These are phyloP conservation scores for Exophiala dermatitidis DNA, from an alignment of 2,329 filamentous ascomycete genomes.

Conservation along the genomic window DNA sequence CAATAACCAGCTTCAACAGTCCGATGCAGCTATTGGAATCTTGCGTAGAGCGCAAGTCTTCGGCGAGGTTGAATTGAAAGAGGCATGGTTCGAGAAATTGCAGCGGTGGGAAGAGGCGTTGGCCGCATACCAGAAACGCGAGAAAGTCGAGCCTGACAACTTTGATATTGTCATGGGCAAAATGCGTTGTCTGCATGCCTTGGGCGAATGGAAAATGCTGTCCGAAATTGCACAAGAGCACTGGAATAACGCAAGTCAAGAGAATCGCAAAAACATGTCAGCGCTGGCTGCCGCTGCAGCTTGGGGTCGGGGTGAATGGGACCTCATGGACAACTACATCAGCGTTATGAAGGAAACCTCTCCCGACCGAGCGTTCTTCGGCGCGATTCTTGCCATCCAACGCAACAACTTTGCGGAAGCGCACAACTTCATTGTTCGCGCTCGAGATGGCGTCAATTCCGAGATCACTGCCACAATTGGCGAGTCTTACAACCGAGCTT, in stretches of 20 bases:
- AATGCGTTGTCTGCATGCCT: slow-evolving; percentile 94
- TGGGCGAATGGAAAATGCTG: slow-evolving; percentile 94
- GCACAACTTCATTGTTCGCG: slow-evolving; percentile 79
- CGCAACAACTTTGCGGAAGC: slow-evolving; percentile 93
- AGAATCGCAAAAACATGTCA: slow-evolving; percentile 84
- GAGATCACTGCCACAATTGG: slow-evolving; percentile 94
- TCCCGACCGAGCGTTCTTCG: slow-evolving; percentile 94
- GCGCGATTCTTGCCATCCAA: slow-evolving; percentile 88
- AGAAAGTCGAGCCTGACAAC: slow-evolving; percentile 64
- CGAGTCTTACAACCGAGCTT: slow-evolving; percentile 95
- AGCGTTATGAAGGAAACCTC: slow-evolving; percentile 90
- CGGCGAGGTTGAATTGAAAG: slow-evolving; percentile 88
- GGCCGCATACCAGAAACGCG: slow-evolving; percentile 81
- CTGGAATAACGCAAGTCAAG: slow-evolving; percentile 81
- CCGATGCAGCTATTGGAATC: slow-evolving; percentile 96
- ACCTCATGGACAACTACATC: slow-evolving; percentile 95
- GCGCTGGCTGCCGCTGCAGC: slow-evolving; percentile 90
- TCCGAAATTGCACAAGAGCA: slow-evolving; percentile 84
- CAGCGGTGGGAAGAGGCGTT: slow-evolving; percentile 97
- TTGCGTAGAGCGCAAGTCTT: slow-evolving; percentile 92
- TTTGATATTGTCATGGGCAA: slow-evolving; percentile 99
- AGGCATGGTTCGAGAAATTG: slow-evolving; percentile 98
- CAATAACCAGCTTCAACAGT: slow-evolving; percentile 98
- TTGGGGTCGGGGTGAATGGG: slow-evolving; percentile 95
- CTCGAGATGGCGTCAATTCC: slow-evolving; percentile 86